Percentiles rank a stretch among this genome's conserved stretches.
These are phyloP conservation scores for Acacia confusa DNA, from an alignment of 306 rosid species.

Conservation along the genomic window DNA sequence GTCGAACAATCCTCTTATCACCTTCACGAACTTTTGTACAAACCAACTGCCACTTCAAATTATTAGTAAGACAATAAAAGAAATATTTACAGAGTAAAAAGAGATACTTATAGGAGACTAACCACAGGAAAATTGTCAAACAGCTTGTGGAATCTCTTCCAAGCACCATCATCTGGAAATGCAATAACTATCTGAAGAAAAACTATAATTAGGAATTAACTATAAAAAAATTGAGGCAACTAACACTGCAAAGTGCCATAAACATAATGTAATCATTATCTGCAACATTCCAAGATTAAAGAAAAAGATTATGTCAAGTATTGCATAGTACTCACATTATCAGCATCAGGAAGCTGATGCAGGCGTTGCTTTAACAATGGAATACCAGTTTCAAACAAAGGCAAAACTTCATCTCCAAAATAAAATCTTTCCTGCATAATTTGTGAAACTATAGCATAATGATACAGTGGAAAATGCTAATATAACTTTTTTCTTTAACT, in stretches of 20 bases:
- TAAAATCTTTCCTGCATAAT: constrained; percentile 88
- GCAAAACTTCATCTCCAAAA: constrained; percentile 94
- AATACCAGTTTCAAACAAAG: constrained; percentile 95
- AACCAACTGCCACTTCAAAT: constrained; percentile 63
- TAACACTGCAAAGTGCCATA: not conserved
- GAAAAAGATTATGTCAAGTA: constrained; percentile 9
- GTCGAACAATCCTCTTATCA: constrained; percentile 87
- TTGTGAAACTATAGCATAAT: not conserved
- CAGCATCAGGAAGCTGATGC: constrained; percentile 76
- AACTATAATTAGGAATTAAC: constrained; percentile 16
- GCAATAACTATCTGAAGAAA: constrained; percentile 83
- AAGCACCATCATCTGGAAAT: constrained; percentile 98
- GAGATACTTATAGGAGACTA: constrained; percentile 29
- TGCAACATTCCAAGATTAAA: not conserved
- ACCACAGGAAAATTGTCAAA: constrained; percentile 79
- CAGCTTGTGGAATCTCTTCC: constrained; percentile 96
- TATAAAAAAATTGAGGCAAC: constrained; percentile 10
- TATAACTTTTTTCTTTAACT: not conserved
- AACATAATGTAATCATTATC: constrained; percentile 2
- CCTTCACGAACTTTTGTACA: constrained; percentile 96
- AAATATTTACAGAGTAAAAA: not conserved
- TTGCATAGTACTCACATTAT: constrained; percentile 49
- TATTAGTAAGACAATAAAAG: constrained; percentile 20
- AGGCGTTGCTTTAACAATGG: constrained; percentile 88
- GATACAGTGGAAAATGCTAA: not conserved